A percentile compares a stretch with the other conserved stretches of the same genome.
phyloP scores from a whole-genome alignment of 2,329 filamentous ascomycete species.

The Cephalotrichum gorgonifer region DNA sequence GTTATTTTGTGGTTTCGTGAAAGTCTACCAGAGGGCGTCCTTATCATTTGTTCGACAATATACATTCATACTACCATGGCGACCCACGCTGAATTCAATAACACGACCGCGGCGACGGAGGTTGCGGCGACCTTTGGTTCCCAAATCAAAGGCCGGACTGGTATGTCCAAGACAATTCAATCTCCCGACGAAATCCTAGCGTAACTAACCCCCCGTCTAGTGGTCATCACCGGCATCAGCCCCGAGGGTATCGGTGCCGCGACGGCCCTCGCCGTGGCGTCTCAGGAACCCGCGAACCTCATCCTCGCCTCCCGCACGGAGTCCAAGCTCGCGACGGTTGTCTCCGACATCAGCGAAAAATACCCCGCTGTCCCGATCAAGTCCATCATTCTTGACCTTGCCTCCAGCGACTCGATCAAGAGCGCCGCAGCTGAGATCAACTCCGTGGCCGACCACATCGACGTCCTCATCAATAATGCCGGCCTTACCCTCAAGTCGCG shows the following conservation, averaged over 20 bases:
- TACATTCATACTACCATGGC: background rate
- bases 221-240: slow-evolving; percentile 32
- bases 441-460: slow-evolving; percentile 16
- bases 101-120: slow-evolving; percentile 13
- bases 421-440: slow-evolving; percentile 23
- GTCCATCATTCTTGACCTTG: slow-evolving; percentile 22
- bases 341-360: background rate
- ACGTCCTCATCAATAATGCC: slow-evolving; percentile 33
- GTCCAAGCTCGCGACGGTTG: slow-evolving; percentile 21
- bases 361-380: slow-evolving; percentile 5
- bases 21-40: no score
- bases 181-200: background rate
- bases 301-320: slow-evolving; percentile 33
- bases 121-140: slow-evolving; percentile 17
- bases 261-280: slow-evolving; percentile 26
- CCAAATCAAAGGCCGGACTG: slow-evolving; percentile 22
- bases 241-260: slow-evolving; percentile 25
- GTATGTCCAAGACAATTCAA: background rate
- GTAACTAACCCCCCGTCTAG: slow-evolving; percentile 3
- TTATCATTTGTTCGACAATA: no score
- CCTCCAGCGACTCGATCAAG: slow-evolving; percentile 23
- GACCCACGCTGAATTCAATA: slow-evolving; percentile 3
- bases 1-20: no score
- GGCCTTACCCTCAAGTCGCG: slow-evolving; percentile 25
- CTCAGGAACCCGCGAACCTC: slow-evolving; percentile 27